phyloP scores from a whole-genome alignment of 768 basidiomycete species.

The Lyophyllum decastes region DNA sequence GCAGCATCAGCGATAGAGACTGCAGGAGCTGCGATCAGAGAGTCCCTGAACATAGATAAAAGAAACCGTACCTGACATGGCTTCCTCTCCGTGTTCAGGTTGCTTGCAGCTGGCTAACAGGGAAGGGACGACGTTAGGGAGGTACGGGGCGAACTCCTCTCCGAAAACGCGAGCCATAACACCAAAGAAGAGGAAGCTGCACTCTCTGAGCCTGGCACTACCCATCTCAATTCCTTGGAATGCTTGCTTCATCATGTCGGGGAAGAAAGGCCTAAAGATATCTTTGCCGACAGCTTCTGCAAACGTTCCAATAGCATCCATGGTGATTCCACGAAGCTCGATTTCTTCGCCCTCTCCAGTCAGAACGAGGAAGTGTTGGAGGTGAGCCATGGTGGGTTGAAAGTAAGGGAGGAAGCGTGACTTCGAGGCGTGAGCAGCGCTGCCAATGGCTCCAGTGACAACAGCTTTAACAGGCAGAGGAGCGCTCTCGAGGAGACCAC shows the following conservation, averaged over 20 bases:
- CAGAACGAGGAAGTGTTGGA: constrained; percentile 87
- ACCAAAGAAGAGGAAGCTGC: constrained; percentile 97
- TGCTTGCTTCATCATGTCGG: constrained; percentile 94
- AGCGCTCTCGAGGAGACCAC: constrained; percentile 82
- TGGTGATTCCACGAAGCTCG: constrained; percentile 94
- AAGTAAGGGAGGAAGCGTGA: constrained; percentile 93
- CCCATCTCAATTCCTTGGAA: constrained; percentile 89
- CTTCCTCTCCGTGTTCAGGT: constrained; percentile 72
- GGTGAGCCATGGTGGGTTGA: constrained; percentile 83
- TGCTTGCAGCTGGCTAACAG: constrained; percentile 84
- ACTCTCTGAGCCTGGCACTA: constrained; percentile 86
- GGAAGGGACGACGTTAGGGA: constrained; percentile 83
- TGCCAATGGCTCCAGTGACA: constrained; percentile 96
- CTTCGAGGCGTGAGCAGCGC: constrained; percentile 95
- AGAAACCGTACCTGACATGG: constrained; percentile 38
- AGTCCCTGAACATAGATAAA: neutral
- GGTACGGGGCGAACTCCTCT: constrained; percentile 89
- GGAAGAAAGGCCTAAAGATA: constrained; percentile 92
- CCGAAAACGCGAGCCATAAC: constrained; percentile 98
- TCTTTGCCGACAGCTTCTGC: constrained; percentile 97
- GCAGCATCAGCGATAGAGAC: constrained; percentile 56
- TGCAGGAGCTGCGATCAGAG: constrained; percentile 20
- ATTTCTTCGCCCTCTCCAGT: constrained; percentile 88
- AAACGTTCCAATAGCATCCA: constrained; percentile 98
- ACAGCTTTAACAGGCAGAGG: constrained; percentile 89